A percentile compares a stretch with the other conserved stretches of the same genome.
phyloP scores from a whole-genome alignment of 768 basidiomycete genomes.

The Calocera cornea region DNA sequence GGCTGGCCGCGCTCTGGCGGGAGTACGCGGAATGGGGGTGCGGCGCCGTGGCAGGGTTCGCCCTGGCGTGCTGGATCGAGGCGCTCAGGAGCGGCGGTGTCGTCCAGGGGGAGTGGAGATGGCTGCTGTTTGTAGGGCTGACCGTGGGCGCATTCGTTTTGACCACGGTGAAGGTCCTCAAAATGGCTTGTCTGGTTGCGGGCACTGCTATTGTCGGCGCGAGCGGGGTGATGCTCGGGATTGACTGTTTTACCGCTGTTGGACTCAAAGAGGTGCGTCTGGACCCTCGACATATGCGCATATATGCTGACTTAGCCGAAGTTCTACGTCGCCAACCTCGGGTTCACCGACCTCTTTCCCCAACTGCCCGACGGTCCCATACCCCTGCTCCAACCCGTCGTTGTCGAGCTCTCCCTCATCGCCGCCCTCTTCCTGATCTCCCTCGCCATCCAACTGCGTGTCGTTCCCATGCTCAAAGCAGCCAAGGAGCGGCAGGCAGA shows the following conservation, averaged over 20 bases:
- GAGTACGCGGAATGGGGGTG: constrained; percentile 71
- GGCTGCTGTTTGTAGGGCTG: constrained; percentile 83
- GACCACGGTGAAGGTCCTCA: constrained; percentile 73
- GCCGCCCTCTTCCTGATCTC: constrained; percentile 76
- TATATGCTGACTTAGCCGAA: constrained; percentile 22
- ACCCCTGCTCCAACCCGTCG: constrained; percentile 79
- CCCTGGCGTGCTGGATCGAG: constrained; percentile 75
- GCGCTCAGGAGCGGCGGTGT: constrained; percentile 72
- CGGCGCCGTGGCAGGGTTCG: constrained; percentile 66
- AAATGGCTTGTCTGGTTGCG: constrained; percentile 74
- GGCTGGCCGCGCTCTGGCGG: constrained; percentile 83
- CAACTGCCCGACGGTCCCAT: constrained; percentile 55
- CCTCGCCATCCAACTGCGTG: constrained; percentile 76
- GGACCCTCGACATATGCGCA: background rate
- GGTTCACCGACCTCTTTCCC: constrained; percentile 67
- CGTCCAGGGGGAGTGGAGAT: constrained; percentile 40
- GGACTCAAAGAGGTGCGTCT: constrained; percentile 75
- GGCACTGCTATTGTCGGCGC: constrained; percentile 85
- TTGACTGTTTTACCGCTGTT: constrained; percentile 86
- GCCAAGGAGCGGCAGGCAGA: constrained; percentile 64
- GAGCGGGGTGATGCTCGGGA: constrained; percentile 78
- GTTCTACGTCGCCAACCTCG: constrained; percentile 95
- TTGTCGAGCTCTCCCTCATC: constrained; percentile 83
- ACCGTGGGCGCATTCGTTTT: constrained; percentile 67
- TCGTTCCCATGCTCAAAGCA: constrained; percentile 51